Base-by-base conservation (phyloP, 192 early-diverging fungal species). In the Mycoemilia scoparia region DNA sequence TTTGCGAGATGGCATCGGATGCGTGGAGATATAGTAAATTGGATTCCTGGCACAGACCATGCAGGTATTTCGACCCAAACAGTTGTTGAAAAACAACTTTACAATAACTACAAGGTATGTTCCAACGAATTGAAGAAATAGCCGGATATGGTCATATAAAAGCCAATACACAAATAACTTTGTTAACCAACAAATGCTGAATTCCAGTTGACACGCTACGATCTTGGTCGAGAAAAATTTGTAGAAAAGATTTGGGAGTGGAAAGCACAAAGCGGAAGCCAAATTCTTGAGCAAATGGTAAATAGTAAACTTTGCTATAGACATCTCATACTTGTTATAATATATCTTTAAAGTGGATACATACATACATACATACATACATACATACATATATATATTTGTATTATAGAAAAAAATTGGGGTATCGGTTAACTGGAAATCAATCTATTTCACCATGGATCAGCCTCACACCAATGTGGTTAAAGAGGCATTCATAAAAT, bases 41-140 rank as follows among this genome's bases (percentile, higher is more conserved):
- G 81, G 74, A 73, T 90, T 12, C 92, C 92, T 2, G 92, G 92
- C n/a, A 82, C 77, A 26, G 92, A 97, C 45, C 92, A 97, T 47
- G 92, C 92, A 17, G 92, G 92, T 17, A 97, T 97, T 39, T 84
- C 89, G 20, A 91, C 84, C 9, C 92, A 97, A 47, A 70, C 88
- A 0, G 90, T 97, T 0, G 88, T 97, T 5, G 92, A 97, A 46
- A 86, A 82, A 60, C 72, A 81, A 36, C 56, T 97, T 30, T n/a
- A n/a, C n/a, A n/a, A n/a, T 74, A 73, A 82, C 39, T 51, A 56
- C 13, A 56, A 60, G 9, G 38, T 55, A 21, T 15, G 37, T 12
- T 12, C 16, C 17, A 15, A 28, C 3, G n/a, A n/a, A n/a, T n/a
- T n/a, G n/a, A n/a, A n/a, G n/a, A n/a, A n/a, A n/a, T n/a, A n/a